A percentile compares a stretch with the other conserved stretches of the same genome.
These are phyloP conservation scores for Pezicula radicicola DNA, from an alignment of 2,329 filamentous ascomycete species.

Conservation along the genomic window DNA sequence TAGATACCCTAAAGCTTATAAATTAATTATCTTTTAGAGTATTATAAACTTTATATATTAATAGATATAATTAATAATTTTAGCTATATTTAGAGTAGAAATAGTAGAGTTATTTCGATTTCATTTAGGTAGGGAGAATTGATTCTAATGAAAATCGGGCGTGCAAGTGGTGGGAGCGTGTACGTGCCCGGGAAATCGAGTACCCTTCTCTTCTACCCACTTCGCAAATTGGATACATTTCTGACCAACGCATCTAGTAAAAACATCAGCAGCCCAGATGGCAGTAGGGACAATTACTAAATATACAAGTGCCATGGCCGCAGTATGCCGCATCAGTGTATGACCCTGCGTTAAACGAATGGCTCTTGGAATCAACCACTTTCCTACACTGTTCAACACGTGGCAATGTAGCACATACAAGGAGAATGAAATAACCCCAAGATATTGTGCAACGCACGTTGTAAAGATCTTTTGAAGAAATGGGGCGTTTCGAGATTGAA, in stretches of 20 bases:
- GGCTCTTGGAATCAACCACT: neutral
- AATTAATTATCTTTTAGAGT: no score
- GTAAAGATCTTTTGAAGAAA: slow-evolving; percentile 38
- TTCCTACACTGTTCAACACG: neutral
- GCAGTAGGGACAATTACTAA: neutral
- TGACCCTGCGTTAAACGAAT: neutral
- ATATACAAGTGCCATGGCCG: neutral
- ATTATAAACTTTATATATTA: no score
- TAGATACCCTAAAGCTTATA: no score
- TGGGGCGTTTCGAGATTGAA: no score
- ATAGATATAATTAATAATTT: no score
- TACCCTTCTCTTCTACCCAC: neutral
- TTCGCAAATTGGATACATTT: neutral
- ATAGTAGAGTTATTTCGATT: no score
- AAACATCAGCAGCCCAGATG: neutral
- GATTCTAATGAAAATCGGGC: no score
- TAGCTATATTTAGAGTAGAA: no score
- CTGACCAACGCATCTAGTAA: neutral
- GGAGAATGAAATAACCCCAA: slow-evolving; percentile 50
- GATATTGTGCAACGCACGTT: slow-evolving; percentile 44
- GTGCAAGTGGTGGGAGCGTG: no score
- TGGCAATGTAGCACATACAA: slow-evolving; percentile 47
- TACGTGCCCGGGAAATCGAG: no score
- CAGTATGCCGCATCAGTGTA: neutral
- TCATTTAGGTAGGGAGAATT: no score